Evolutionary conservation across 306 rosid species (phyloP).

Genomic region (Vigna hirtella): DNA sequence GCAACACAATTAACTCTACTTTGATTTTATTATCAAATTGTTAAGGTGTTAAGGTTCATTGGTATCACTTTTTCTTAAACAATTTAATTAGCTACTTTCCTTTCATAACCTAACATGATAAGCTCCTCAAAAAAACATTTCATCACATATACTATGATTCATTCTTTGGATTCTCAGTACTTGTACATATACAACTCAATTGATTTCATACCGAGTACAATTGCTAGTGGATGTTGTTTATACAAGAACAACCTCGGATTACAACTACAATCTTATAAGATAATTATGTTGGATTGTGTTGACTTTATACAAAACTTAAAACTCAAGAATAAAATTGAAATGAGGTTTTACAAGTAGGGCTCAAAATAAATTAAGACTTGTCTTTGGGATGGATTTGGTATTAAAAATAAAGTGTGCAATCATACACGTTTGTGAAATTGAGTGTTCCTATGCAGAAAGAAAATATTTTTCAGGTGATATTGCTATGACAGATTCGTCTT

Average conservation of each 20-base stretch:
- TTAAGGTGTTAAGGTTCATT: constrained; percentile 35
- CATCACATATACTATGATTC: constrained; percentile 4
- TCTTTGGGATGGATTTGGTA: neutral
- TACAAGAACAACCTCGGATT: too few species aligned
- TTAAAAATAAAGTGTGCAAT: neutral
- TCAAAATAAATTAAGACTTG: too few species aligned
- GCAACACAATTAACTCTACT: constrained; percentile 24
- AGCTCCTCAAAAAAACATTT: neutral
- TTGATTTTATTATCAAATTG: constrained; percentile 32
- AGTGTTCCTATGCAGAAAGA: neutral
- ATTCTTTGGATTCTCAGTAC: constrained; percentile 14
- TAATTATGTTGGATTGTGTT: too few species aligned
- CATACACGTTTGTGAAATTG: neutral
- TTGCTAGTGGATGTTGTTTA: neutral
- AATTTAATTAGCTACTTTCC: constrained; percentile 27
- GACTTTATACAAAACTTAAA: too few species aligned
- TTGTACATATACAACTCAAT: neutral
- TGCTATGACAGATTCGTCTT: neutral
- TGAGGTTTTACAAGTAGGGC: too few species aligned
- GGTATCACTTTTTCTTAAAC: constrained; percentile 41
- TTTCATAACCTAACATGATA: constrained; percentile 40
- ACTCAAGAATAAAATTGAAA: too few species aligned
- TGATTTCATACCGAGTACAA: neutral
- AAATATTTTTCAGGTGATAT: neutral
- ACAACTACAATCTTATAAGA: too few species aligned